phyloP scores from a whole-genome alignment of 1,284 basidiomycete genomes.

The Stereum hirsutum region DNA sequence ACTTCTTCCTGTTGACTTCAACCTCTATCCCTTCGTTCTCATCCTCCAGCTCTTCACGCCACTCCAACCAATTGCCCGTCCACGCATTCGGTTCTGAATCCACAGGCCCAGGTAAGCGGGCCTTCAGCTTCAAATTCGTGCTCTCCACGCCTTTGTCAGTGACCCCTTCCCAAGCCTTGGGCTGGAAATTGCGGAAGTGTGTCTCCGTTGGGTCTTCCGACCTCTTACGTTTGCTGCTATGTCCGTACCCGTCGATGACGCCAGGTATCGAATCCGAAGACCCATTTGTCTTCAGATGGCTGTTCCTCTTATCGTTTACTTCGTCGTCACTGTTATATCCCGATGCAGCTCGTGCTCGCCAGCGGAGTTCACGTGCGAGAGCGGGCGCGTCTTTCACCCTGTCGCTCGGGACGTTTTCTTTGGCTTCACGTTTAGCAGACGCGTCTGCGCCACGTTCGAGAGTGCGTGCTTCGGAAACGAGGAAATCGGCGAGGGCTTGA shows the following conservation, averaged over 20 bases:
- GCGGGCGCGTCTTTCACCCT: conserved; percentile 71
- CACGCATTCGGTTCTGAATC: conserved; percentile 14
- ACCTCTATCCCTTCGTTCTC: conserved; percentile 30
- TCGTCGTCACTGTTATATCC: conserved; percentile 70
- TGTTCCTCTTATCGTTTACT: conserved; percentile 19
- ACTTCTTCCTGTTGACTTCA: conserved; percentile 36
- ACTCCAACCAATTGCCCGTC: conserved; percentile 27
- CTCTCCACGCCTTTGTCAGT: conserved; percentile 18
- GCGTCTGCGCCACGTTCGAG: conserved; percentile 58
- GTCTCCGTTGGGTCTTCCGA: conserved; percentile 14
- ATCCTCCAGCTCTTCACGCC: conserved; percentile 21
- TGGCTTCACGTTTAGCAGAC: conserved; percentile 59
- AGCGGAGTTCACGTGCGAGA: conserved; percentile 74
- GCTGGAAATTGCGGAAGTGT: conserved; percentile 57
- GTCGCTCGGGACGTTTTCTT: conserved; percentile 75
- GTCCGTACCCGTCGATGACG: no score
- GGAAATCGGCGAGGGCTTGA: conserved; percentile 61
- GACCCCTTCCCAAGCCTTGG: conserved; percentile 48
- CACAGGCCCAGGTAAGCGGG: conserved; percentile 23
- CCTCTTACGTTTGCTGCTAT: no score
- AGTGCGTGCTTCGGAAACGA: conserved; percentile 66
- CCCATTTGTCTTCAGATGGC: conserved; percentile 17
- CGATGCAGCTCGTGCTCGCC: conserved; percentile 61
- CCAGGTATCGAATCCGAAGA: no score
- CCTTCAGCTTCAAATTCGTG: conserved; percentile 29